Conservation (phyloP, 73 alveolate genomes). For the Paramecium biaurelia region DNA sequence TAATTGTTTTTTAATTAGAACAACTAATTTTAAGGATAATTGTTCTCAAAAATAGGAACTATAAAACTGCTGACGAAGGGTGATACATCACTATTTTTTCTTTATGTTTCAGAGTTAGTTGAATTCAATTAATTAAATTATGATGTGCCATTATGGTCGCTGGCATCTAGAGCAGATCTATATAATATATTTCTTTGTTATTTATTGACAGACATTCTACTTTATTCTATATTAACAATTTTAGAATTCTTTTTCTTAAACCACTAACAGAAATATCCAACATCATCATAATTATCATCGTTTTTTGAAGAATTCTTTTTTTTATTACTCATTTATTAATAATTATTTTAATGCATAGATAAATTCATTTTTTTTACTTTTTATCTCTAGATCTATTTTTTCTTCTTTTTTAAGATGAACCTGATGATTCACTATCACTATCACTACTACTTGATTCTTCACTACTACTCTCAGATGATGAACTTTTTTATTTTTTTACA, state of each 20-base stretch:
- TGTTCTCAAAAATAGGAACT: neutral
- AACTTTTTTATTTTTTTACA: slow-evolving; percentile 20
- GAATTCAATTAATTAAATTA: neutral
- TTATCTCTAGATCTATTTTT: neutral
- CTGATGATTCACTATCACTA: slow-evolving; percentile 47
- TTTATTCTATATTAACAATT: neutral
- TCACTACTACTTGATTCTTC: slow-evolving; percentile 17
- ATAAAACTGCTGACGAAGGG: neutral
- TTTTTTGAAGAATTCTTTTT: neutral
- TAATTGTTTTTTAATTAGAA: neutral
- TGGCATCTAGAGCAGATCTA: neutral
- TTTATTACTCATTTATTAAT: neutral
- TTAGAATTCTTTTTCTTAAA: neutral
- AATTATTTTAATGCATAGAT: neutral
- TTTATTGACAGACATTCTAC: neutral
- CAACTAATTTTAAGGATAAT: neutral
- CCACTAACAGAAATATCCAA: neutral
- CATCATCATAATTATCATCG: neutral
- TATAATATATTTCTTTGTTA: neutral
- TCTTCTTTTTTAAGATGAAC: neutral
- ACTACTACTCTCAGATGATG: slow-evolving; percentile 46
- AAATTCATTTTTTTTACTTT: neutral
- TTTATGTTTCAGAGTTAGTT: neutral
- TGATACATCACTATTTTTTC: neutral
- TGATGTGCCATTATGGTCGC: neutral